Base-by-base conservation (phyloP, 768 basidiomycete genomes). In the Dioszegia aurantiaca region DNA sequence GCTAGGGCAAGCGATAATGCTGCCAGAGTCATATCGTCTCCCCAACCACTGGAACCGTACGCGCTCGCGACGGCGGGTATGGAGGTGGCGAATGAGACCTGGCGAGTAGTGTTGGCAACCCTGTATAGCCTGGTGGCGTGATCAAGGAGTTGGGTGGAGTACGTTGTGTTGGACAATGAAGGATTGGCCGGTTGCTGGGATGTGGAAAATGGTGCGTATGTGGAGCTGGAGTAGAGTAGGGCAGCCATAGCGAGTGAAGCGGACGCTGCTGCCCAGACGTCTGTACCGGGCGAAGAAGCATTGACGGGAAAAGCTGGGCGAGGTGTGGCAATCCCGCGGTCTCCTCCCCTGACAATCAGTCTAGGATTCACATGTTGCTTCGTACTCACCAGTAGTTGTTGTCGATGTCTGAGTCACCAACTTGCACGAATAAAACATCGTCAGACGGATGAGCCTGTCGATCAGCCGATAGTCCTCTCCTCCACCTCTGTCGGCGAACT, bases 191-290 rank as follows among this genome's bases (percentile, higher is more conserved):
- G 75, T 1, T 74, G 58, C 10, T 66, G 53, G 17, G 68, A 55
- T 16, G 84, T 80, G 4, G 81, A 77, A 33, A 80, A 79, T 42
- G 82, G 81, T 54, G 70, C 73, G 67, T 89, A 66, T 83, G 33
- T 80, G 68, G 60, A 79, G 81, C 65, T 81, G 16, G 84, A 81
- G 68, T 95, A 97, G 27, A 97, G 81, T 58, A 84, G 82, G 1
- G 92, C 87, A 66, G 89, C 90, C 0, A 91, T 83, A 12, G 92
- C 83, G 71, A 95, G 92, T 16, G 93, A 91, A 1, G 89, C 87
- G 1, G 92, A 84, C 4, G 87, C 83, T 43, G 84, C 82, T 0
- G 92, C 89, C 11, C 88, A 89, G 17, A 84, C 90, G 65, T 97
- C 92, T 0, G 93, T 95, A 44, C 92, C 93, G 0, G 92, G 90